These are phyloP conservation scores for Phlyctochytrium bullatum DNA, from an alignment of 192 early-diverging fungal genomes.

Conservation along the genomic window DNA sequence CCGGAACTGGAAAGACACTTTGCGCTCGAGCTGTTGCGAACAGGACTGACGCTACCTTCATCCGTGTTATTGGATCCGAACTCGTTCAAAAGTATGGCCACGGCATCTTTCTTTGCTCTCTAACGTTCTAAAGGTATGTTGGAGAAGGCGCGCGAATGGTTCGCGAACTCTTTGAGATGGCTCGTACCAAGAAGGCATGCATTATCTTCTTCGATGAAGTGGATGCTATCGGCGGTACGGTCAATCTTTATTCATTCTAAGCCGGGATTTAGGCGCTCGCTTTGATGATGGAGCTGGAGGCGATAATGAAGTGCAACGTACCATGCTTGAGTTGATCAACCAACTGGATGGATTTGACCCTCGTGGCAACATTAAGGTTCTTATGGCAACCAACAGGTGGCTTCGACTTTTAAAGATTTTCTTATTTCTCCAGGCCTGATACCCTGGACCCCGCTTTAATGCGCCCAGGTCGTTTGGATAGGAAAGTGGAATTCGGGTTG, in stretches of 20 bases:
- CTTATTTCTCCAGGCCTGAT: slow-evolving; percentile 49
- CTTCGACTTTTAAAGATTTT: neutral
- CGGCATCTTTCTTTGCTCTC: slow-evolving; percentile 5
- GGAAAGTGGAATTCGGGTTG: slow-evolving; percentile 96
- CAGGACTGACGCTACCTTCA: slow-evolving; percentile 98
- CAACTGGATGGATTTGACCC: slow-evolving; percentile 99
- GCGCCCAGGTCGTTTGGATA: slow-evolving; percentile 96
- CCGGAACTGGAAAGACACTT: slow-evolving; percentile 96
- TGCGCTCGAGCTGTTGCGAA: slow-evolving; percentile 98
- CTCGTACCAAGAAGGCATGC: slow-evolving; percentile 98
- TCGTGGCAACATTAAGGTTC: slow-evolving; percentile 98
- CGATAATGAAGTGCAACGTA: slow-evolving; percentile 99
- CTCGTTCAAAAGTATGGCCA: slow-evolving; percentile 84
- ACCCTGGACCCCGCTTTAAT: slow-evolving; percentile 96
- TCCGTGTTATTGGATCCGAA: slow-evolving; percentile 99
- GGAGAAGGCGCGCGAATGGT: slow-evolving; percentile 99
- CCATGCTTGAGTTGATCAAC: slow-evolving; percentile 99
- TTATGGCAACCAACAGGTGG: slow-evolving; percentile 96
- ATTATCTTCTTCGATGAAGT: slow-evolving; percentile 99
- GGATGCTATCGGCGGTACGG: slow-evolving; percentile 88
- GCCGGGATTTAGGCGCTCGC: slow-evolving; percentile 69
- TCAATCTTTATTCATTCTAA: slow-evolving; percentile 1
- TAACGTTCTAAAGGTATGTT: slow-evolving; percentile 65
- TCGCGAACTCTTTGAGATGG: slow-evolving; percentile 99
- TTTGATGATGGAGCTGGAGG: slow-evolving; percentile 98